A percentile compares a stretch with the other conserved stretches of the same genome.
Evolutionary conservation across 169 alveolate species (phyloP).

Genomic region (Plasmodium relictum): DNA sequence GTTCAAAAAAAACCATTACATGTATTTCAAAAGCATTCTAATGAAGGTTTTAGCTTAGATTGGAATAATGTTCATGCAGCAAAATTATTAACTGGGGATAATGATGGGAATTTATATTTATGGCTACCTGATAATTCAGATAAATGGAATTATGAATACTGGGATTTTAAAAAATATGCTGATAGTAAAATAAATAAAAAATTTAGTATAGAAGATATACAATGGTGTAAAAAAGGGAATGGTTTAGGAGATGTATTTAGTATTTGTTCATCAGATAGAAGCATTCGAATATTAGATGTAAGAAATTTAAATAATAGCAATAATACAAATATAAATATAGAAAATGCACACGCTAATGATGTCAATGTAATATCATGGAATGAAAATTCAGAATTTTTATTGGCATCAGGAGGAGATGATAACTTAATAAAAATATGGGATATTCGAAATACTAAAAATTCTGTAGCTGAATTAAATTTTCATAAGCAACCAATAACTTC

Average conservation of each 20-base stretch:
- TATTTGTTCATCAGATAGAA: constrained; percentile 82
- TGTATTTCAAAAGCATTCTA: constrained; percentile 70
- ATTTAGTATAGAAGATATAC: constrained; percentile 81
- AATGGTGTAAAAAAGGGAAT: constrained; percentile 81
- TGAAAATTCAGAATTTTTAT: constrained; percentile 31
- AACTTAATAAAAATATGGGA: constrained; percentile 60
- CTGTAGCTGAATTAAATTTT: constrained; percentile 34
- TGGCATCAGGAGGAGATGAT: constrained; percentile 78
- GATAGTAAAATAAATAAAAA: neutral
- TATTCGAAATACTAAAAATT: constrained; percentile 7
- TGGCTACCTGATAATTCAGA: constrained; percentile 79
- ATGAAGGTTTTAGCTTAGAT: constrained; percentile 86
- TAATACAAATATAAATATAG: constrained; percentile 39
- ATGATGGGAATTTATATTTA: constrained; percentile 79
- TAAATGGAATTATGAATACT: constrained; percentile 43
- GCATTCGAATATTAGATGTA: constrained; percentile 64
- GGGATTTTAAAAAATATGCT: neutral
- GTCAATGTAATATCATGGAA: constrained; percentile 73
- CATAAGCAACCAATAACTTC: constrained; percentile 78
- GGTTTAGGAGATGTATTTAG: constrained; percentile 78
- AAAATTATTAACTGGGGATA: constrained; percentile 83
- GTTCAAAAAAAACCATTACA: constrained; percentile 25
- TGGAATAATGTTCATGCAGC: constrained; percentile 84
- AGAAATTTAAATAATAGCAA: constrained; percentile 9
- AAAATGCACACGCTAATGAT: constrained; percentile 63